These are phyloP conservation scores for Paralagenidium karlingii DNA, from an alignment of 352 stramenopile genomes.

Conservation along the genomic window DNA sequence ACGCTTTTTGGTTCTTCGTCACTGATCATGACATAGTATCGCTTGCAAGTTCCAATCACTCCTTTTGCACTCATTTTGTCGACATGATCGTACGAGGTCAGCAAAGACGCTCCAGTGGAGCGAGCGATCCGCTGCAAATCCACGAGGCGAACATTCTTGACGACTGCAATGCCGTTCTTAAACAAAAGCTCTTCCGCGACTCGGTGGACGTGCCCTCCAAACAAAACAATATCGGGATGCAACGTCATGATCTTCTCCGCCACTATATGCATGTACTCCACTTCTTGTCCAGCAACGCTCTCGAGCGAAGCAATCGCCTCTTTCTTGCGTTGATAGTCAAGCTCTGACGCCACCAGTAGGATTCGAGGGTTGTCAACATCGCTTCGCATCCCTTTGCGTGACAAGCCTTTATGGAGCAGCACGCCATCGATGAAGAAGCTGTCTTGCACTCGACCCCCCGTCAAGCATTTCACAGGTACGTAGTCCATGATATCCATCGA, in stretches of 20 bases:
- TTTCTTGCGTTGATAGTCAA: constrained; percentile 81
- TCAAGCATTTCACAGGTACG: constrained; percentile 66
- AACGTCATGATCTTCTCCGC: constrained; percentile 80
- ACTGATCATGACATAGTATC: constrained; percentile 77
- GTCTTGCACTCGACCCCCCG: constrained; percentile 58
- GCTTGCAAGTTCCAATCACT: constrained; percentile 65
- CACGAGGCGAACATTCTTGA: constrained; percentile 74
- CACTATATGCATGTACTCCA: constrained; percentile 87
- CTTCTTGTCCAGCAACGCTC: constrained; percentile 69
- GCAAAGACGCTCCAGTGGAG: constrained; percentile 55
- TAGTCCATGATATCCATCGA: constrained; percentile 80
- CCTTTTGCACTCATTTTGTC: constrained; percentile 75
- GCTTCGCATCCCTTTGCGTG: constrained; percentile 73
- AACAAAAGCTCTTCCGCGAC: constrained; percentile 73
- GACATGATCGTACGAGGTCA: constrained; percentile 79
- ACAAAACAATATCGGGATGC: constrained; percentile 76
- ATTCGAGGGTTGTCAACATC: constrained; percentile 70
- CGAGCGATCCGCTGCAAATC: constrained; percentile 71
- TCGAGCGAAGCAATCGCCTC: constrained; percentile 73
- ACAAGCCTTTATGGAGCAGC: constrained; percentile 77
- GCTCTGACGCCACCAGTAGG: constrained; percentile 63
- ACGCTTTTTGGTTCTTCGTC: constrained; percentile 65
- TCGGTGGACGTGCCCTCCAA: constrained; percentile 70
- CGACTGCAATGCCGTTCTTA: constrained; percentile 62
- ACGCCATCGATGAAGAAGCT: constrained; percentile 83